These are phyloP conservation scores for Apiospora pterosperma DNA, from an alignment of 2,329 filamentous ascomycete species.

Conservation along the genomic window DNA sequence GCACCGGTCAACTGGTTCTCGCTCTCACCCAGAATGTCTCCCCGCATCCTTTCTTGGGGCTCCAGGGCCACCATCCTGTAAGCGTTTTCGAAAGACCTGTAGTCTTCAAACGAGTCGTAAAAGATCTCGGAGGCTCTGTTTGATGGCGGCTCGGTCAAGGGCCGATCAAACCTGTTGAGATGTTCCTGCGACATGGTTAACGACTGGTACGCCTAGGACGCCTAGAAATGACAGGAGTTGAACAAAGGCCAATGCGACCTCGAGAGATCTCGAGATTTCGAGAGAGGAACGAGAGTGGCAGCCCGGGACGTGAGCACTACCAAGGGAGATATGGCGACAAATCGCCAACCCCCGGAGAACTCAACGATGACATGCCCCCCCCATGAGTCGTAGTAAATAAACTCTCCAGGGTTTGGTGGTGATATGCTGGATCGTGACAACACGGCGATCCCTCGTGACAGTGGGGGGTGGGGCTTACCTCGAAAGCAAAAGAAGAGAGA, in stretches of 20 bases:
- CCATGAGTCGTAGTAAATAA: background rate
- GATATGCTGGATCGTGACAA: background rate
- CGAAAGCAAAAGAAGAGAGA: background rate
- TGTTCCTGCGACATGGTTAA: background rate
- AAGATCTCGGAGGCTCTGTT: background rate
- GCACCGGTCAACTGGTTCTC: background rate
- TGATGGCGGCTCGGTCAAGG: background rate
- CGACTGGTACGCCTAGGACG: background rate
- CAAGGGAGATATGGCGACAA: background rate
- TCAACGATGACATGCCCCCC: background rate
- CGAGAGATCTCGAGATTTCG: too few species aligned
- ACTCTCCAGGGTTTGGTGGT: background rate
- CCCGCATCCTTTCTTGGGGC: background rate
- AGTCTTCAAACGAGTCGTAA: conserved; percentile 2
- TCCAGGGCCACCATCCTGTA: background rate
- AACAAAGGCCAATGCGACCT: background rate
- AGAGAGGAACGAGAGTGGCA: background rate
- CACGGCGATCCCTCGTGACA: background rate
- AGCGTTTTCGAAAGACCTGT: background rate
- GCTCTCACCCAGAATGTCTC: background rate
- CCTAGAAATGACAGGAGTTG: background rate
- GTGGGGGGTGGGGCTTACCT: conserved; percentile 1
- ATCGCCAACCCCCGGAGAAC: background rate
- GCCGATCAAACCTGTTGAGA: background rate
- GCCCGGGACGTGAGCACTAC: background rate